phyloP scores from a whole-genome alignment of 805 yeast species.

The Schizosaccharomyces cryophilus region DNA sequence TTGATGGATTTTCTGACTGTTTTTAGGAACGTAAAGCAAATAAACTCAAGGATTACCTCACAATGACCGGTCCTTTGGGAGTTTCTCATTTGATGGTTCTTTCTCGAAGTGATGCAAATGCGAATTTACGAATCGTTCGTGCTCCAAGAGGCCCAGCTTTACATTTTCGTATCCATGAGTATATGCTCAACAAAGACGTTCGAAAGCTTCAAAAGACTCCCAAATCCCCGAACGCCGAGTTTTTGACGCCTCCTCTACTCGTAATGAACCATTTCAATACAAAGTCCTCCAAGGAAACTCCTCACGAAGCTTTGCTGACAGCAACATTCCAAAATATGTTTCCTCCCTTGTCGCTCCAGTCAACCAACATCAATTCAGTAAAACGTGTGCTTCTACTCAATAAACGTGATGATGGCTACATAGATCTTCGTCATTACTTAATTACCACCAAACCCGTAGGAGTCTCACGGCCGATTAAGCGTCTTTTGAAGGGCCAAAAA shows the following conservation, averaged over 20 bases:
- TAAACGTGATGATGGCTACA: constrained; percentile 45
- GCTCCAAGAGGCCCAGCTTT: constrained; percentile 90
- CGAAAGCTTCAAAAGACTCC: constrained; percentile 47
- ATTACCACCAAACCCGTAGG: constrained; percentile 61
- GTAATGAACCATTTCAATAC: constrained; percentile 75
- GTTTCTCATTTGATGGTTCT: constrained; percentile 73
- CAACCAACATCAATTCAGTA: constrained; percentile 46
- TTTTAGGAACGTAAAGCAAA: constrained; percentile 53
- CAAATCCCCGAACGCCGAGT: constrained; percentile 39
- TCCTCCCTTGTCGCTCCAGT: constrained; percentile 79
- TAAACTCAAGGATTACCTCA: constrained; percentile 74
- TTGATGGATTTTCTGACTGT: not conserved
- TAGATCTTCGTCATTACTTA: constrained; percentile 73
- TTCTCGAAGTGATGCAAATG: constrained; percentile 50
- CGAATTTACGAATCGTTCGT: constrained; percentile 48
- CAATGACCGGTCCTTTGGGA: constrained; percentile 95
- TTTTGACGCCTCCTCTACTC: constrained; percentile 58
- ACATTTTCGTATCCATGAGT: constrained; percentile 52
- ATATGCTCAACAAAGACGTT: constrained; percentile 65
- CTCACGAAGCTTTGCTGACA: constrained; percentile 25
- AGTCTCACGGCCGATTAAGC: constrained; percentile 46
- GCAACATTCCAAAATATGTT: constrained; percentile 87
- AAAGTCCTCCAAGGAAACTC: constrained; percentile 43
- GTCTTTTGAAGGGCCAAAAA: constrained; percentile 24
- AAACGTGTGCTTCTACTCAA: constrained; percentile 67